phyloP scores from a whole-genome alignment of 495 filamentous ascomycete species.

The Alectoria sarmentosa region DNA sequence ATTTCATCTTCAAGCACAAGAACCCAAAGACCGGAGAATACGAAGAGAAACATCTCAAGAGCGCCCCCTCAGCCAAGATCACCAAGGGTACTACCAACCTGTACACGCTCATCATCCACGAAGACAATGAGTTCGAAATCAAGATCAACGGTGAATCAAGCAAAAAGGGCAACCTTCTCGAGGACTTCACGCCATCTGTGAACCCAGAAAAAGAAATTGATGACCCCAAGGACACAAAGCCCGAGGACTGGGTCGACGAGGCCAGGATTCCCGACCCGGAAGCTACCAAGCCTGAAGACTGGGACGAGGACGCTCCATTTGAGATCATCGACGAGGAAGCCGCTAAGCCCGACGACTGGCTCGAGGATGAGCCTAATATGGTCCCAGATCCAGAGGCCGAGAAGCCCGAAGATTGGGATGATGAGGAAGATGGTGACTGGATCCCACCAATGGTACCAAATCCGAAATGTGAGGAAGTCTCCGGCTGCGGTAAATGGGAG shows the following conservation, averaged over 20 bases:
- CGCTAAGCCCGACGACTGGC: slow-evolving; percentile 89
- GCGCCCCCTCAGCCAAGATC: slow-evolving; percentile 76
- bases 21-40: slow-evolving; percentile 99
- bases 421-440: slow-evolving; percentile 99
- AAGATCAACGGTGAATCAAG: slow-evolving; percentile 78
- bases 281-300: slow-evolving; percentile 94
- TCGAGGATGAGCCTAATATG: slow-evolving; percentile 79
- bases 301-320: slow-evolving; percentile 97
- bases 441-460: slow-evolving; percentile 87
- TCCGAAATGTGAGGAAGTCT: slow-evolving; percentile 89
- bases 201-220: slow-evolving; percentile 97
- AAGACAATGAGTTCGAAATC: slow-evolving; percentile 91
- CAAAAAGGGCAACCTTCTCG: slow-evolving; percentile 86
- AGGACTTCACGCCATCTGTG: slow-evolving; percentile 88
- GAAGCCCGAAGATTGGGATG: slow-evolving; percentile 99
- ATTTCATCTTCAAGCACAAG: slow-evolving; percentile 99
- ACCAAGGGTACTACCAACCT: slow-evolving; percentile 76
- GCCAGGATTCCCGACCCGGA: slow-evolving; percentile 84
- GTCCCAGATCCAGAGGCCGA: slow-evolving; percentile 93
- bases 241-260: slow-evolving; percentile 92
- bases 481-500: slow-evolving; percentile 92
- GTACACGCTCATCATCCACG: slow-evolving; percentile 92
- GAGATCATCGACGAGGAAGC: slow-evolving; percentile 94
- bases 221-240: slow-evolving; percentile 92
- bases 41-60: slow-evolving; percentile 97